Evolutionary conservation across 2,329 filamentous ascomycete genomes (phyloP), one percentile per base, ranked within the genome.

Genomic region (Pleochaeta shiraiana): DNA sequence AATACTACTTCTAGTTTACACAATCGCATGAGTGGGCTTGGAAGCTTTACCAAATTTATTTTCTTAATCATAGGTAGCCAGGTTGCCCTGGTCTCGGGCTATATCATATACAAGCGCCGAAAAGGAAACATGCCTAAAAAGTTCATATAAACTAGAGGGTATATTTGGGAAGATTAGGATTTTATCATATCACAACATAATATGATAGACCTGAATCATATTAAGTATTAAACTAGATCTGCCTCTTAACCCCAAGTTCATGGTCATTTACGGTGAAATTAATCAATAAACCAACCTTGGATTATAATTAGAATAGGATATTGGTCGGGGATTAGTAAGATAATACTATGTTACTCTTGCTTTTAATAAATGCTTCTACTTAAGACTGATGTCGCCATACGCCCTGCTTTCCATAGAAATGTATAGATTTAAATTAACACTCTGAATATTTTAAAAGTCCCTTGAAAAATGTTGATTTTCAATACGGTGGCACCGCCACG

Each of bases 31-130:
- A 31, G 28, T 21, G 43, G 45, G 12, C n/a, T 63, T 26, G 64
- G 63, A 31, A 63, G 62, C 28, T 33, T 64, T 28, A 45, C 50
- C 31, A 65, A 63, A 26, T 62, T 67, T 33, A n/a, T 66, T 7
- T 62, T 69, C 24, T 66, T 72, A 24, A 69, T 72, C 5, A 14
- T 72, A 9, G 68, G 68, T 1, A 69, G 70, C 65, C 71, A 73
- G 65, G 66, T 64, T 4, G 45, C 70, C n/a, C 30, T 71, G 28
- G 65, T 70, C 9, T 67, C 64, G 2, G 68, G 65, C 3, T 74
- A 71, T 66, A 33, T 72, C 21, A 31, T 69, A 31, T 73, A 74
- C 64, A 74, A 73, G 67, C 68, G 66, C 64, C 69, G 71, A 55
- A 72, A 69, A 66, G 65, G 65, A 47, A 68, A 67, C 33, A 65